Percentiles rank a stretch among this genome's conserved stretches.
phyloP scores from a whole-genome alignment of 352 stramenopile species.

The Pythium sp. region DNA sequence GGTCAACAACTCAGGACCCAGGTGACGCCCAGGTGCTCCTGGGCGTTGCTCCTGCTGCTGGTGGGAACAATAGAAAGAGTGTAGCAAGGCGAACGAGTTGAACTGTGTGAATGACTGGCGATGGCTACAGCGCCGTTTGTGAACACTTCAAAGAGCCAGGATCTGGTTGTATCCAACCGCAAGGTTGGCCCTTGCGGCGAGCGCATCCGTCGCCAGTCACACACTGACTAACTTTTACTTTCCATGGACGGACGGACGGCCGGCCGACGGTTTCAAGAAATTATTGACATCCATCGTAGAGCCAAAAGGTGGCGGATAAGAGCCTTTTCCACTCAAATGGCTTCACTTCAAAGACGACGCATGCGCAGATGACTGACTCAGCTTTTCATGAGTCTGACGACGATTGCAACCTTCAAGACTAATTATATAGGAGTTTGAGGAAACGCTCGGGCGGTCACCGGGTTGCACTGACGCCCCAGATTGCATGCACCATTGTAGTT shows the following conservation, averaged over 20 bases:
- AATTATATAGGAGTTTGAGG: background rate
- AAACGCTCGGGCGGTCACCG: too few relatives aligned
- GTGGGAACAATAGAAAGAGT: background rate
- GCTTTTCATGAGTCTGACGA: background rate
- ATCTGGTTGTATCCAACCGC: background rate
- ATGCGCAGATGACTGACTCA: background rate
- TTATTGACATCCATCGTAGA: background rate
- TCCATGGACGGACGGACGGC: background rate
- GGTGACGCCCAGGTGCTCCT: too few relatives aligned
- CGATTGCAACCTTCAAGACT: background rate
- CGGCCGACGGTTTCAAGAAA: background rate
- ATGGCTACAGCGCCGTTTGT: conserved; percentile 3
- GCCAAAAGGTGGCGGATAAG: background rate
- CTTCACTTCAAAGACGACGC: background rate
- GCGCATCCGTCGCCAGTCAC: background rate
- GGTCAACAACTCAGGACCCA: too few relatives aligned
- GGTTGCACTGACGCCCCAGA: background rate
- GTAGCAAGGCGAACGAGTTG: background rate
- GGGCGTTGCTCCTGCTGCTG: background rate
- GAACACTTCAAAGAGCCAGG: background rate
- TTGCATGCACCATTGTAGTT: background rate
- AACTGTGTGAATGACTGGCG: background rate
- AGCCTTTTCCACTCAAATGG: background rate
- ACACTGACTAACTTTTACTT: background rate
- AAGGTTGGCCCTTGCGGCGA: background rate